These are phyloP conservation scores for Flaveria brownii DNA, from an alignment of 129 eudicot species.

Conservation along the genomic window DNA sequence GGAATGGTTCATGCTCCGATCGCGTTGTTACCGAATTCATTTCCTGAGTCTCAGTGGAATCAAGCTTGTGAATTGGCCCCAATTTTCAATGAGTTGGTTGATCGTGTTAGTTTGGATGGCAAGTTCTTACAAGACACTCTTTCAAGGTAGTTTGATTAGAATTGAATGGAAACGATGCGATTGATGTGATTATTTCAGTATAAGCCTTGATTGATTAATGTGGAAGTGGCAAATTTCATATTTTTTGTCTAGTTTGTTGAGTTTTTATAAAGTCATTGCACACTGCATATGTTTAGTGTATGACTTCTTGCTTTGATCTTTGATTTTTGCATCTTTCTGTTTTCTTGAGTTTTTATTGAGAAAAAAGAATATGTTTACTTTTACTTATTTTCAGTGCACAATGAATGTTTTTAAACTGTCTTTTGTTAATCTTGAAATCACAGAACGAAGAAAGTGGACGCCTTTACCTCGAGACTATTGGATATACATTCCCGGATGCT, in stretches of 20 bases:
- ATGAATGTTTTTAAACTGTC: background rate
- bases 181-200: slow-evolving; percentile 1
- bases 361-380: background rate
- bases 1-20: slow-evolving; percentile 93
- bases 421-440: slow-evolving; percentile 24
- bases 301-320: background rate
- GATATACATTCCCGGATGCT: slow-evolving; percentile 92
- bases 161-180: background rate
- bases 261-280: background rate
- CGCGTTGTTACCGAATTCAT: slow-evolving; percentile 71
- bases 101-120: slow-evolving; percentile 90
- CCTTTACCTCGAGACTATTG: slow-evolving; percentile 79
- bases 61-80: slow-evolving; percentile 96
- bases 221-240: background rate
- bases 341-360: background rate
- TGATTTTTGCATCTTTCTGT: background rate
- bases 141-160: slow-evolving; percentile 46
- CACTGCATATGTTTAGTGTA: background rate
- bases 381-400: background rate
- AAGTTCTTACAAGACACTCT: slow-evolving; percentile 83
- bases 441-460: slow-evolving; percentile 89
- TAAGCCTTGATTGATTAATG: background rate
- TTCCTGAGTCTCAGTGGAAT: slow-evolving; percentile 71
- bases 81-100: slow-evolving; percentile 84
- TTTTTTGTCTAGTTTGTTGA: background rate